Evolutionary conservation across 129 eudicot species (phyloP), one percentile per base, ranked within the genome.

Genomic region (Pseudognaphalium luteoalbum): DNA sequence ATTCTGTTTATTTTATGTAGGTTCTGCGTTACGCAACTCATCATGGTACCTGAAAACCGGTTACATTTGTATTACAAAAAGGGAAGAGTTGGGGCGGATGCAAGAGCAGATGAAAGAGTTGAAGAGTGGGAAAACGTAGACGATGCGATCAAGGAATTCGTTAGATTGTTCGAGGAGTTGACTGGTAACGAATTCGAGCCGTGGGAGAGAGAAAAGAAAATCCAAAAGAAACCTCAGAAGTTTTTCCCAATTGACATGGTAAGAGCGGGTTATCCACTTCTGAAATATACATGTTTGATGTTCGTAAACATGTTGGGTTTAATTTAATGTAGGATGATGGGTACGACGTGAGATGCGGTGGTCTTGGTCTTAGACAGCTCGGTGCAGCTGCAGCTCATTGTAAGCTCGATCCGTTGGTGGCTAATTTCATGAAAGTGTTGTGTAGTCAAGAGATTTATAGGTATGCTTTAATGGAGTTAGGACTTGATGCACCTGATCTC

Each of bases 401-500:
- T 76, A 87, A 87, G 81, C 90, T 95, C 2, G 92, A 91, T 58
- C 89, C 99, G 15, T 10, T 72, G 77, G 96, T 91, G 3, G 94
- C 92, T n/a, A 86, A 85, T 73, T 87, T 91, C 70, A 86, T 95
- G 94, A 91, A 91, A 71, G 82, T 91, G 0, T 47, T 95, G 15
- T 95, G 99, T 61, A 67, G 94, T 71, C 99, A 86, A 81, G 99
- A 95, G 63, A 78, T 78, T 30, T 69, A 33, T 52, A 89, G 99
- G 87, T 95, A 95, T 80, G 96, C 99, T 28, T 42, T 95, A 74
- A 91, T 89, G 97, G 97, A 95, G 79, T 75, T 89, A 87, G 99
- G 89, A 66, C 65, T 76, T 3, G 99, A 95, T 70, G 58, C 81
- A 34, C 94, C 90, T 37, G 97, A 95, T 21, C 70, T 95, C 7